These are phyloP conservation scores for Syzygium oleosum DNA, from an alignment of 345 rosid genomes.

Conservation along the genomic window DNA sequence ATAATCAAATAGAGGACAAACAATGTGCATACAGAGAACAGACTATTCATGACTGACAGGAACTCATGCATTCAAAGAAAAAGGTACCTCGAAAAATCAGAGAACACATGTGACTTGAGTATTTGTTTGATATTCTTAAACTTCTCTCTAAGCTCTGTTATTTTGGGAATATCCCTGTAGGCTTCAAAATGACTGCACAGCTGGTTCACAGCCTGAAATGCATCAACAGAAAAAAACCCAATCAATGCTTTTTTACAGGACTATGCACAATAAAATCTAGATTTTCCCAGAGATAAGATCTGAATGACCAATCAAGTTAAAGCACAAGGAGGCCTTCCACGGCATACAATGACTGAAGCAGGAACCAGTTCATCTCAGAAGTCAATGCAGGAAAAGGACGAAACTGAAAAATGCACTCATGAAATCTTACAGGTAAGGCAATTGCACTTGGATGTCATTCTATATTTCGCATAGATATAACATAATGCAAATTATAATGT, in stretches of 20 bases:
- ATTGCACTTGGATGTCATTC: background rate
- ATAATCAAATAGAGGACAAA: background rate
- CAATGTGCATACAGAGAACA: background rate
- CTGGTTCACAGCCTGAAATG: constrained; percentile 95
- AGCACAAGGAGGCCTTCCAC: background rate
- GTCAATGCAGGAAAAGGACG: background rate
- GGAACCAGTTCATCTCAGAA: background rate
- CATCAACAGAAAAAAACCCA: constrained; percentile 1
- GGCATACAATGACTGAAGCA: background rate
- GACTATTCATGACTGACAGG: background rate
- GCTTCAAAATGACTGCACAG: constrained; percentile 97
- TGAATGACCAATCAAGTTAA: background rate
- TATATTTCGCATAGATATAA: background rate
- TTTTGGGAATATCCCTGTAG: constrained; percentile 93
- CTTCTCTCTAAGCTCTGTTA: constrained; percentile 95
- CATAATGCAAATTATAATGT: background rate
- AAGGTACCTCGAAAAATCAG: constrained; percentile 89
- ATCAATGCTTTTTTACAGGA: background rate
- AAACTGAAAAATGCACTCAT: background rate
- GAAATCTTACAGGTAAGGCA: background rate
- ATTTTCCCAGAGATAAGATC: background rate
- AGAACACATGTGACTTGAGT: constrained; percentile 89
- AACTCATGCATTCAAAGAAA: background rate
- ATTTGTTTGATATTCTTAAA: constrained; percentile 89
- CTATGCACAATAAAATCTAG: background rate